Conservation (phyloP, 257 asterid species). For the Rehmannia glutinosa region DNA sequence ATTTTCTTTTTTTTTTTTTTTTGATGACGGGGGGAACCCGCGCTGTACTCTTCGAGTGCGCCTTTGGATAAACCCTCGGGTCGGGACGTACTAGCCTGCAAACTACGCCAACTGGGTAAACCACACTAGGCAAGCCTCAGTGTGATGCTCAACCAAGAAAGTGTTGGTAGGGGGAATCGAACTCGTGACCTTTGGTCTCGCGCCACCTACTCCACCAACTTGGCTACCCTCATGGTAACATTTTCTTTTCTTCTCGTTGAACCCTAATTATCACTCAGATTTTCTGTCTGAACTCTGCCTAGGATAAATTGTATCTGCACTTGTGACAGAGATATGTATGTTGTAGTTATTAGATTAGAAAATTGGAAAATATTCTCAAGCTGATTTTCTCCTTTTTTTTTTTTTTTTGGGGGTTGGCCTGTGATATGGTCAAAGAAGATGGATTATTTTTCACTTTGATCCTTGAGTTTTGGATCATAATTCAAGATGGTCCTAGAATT, state of each 20-base stretch:
- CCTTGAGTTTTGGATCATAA: not conserved
- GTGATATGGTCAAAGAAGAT: not conserved
- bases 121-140: too few relatives aligned
- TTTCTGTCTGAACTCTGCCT: not conserved
- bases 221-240: too few relatives aligned
- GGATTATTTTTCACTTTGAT: not conserved
- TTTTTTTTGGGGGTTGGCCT: not conserved
- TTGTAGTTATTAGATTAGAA: not conserved
- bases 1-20: not conserved
- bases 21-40: too few relatives aligned
- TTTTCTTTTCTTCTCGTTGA: too few relatives aligned
- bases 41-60: too few relatives aligned
- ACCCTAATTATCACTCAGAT: conserved; percentile 7
- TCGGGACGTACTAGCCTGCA: too few relatives aligned
- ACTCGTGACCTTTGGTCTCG: too few relatives aligned
- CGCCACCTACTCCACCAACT: too few relatives aligned
- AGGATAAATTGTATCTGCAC: not conserved
- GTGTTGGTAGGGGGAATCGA: too few relatives aligned
- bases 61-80: too few relatives aligned
- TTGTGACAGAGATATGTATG: conserved; percentile 15
- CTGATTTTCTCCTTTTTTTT: not conserved
- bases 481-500: not conserved
- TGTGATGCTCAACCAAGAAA: too few relatives aligned
- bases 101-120: too few relatives aligned
- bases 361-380: not conserved